Conservation (phyloP, 2,329 filamentous ascomycete genomes). For the Verticillium nubilum region DNA sequence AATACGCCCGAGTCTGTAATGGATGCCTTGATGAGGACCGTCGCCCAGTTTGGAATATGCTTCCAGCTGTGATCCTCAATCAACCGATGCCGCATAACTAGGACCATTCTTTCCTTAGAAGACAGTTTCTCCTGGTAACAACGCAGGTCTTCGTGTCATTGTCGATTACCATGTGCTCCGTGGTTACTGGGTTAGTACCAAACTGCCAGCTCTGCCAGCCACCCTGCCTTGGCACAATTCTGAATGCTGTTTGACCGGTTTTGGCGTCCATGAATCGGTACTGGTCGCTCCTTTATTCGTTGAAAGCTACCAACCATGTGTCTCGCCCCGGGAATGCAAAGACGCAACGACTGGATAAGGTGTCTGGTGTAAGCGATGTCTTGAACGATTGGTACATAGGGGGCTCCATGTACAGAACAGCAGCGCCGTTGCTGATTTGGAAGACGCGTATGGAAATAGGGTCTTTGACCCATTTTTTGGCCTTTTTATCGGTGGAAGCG, state of each 20-base stretch:
- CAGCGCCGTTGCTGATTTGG: not conserved
- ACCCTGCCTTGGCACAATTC: not conserved
- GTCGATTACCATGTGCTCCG: not conserved
- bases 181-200: not conserved
- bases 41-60: not conserved
- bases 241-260: not conserved
- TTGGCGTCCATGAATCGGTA: not conserved
- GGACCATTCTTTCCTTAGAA: not conserved
- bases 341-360: not conserved
- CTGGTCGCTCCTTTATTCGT: not conserved
- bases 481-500: not conserved
- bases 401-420: not conserved
- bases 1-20: too few relatives aligned
- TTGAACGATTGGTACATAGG: not conserved
- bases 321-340: not conserved
- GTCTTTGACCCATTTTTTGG: not conserved
- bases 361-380: not conserved
- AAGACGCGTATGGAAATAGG: not conserved
- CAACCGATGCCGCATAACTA: not conserved
- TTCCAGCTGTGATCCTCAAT: not conserved
- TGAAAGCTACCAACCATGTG: not conserved
- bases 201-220: not conserved
- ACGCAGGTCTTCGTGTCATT: not conserved
- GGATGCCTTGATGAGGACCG: not conserved
- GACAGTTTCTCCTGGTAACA: not conserved